These are phyloP conservation scores for Ceratobasidium sp. DNA, from an alignment of 1,284 basidiomycete species.

Conservation along the genomic window DNA sequence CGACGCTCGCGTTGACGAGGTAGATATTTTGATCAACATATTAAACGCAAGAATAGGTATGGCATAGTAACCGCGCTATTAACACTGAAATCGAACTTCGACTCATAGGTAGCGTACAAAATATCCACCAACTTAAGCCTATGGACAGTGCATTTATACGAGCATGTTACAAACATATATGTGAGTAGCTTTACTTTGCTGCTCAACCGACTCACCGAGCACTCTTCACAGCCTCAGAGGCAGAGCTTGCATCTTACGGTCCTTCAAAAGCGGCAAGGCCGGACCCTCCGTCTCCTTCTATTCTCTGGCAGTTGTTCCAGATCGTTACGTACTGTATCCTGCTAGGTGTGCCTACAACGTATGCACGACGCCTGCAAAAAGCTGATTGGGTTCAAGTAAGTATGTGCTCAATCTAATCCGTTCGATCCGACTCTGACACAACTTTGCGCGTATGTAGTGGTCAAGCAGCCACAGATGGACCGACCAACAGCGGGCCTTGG, in stretches of 20 bases:
- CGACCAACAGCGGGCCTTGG: slow-evolving; percentile 44
- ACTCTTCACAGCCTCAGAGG: slow-evolving; percentile 25
- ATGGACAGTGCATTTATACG: slow-evolving; percentile 41
- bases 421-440: neutral
- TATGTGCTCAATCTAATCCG: neutral
- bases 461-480: slow-evolving; percentile 44
- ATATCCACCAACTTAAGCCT: slow-evolving; percentile 40
- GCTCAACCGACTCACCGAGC: neutral
- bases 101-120: slow-evolving; percentile 17
- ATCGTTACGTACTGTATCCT: slow-evolving; percentile 34
- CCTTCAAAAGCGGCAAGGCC: slow-evolving; percentile 22
- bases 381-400: slow-evolving; percentile 44
- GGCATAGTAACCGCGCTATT: neutral
- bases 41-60: slow-evolving; percentile 42
- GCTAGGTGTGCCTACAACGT: slow-evolving; percentile 39
- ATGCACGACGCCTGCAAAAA: slow-evolving; percentile 36
- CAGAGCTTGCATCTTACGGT: slow-evolving; percentile 20
- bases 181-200: slow-evolving; percentile 18
- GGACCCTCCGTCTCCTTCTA: neutral
- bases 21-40: slow-evolving; percentile 42
- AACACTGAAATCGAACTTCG: neutral
- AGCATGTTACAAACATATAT: slow-evolving; percentile 42
- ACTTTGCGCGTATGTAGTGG: slow-evolving; percentile 31
- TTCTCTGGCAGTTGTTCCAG: slow-evolving; percentile 21
- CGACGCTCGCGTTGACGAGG: slow-evolving; percentile 41